These are phyloP conservation scores for Capsicum baccatum DNA, from an alignment of 257 asterid species.

Conservation along the genomic window DNA sequence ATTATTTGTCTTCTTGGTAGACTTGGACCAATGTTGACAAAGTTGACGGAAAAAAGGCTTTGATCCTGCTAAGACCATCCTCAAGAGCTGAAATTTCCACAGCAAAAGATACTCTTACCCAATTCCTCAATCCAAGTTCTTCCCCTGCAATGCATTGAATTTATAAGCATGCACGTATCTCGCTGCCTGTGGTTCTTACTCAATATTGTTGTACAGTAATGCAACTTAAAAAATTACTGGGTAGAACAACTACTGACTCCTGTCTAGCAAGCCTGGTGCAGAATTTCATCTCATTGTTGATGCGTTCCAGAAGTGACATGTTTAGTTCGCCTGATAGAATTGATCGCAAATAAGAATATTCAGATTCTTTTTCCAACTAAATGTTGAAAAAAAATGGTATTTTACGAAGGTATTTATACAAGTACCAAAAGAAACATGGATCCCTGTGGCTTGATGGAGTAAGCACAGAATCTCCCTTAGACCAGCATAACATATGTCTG, in stretches of 20 bases:
- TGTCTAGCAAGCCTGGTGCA: conserved; percentile 63
- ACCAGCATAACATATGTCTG: conserved; percentile 46
- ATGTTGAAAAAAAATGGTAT: not conserved
- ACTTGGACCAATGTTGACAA: not conserved
- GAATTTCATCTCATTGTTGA: conserved; percentile 62
- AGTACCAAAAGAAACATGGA: conserved; percentile 71
- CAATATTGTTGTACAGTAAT: not conserved
- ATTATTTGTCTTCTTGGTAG: not conserved
- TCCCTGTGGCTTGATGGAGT: conserved; percentile 69
- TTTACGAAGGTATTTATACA: not conserved
- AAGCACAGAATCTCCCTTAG: conserved; percentile 53
- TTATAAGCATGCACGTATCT: not conserved
- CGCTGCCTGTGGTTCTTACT: not conserved
- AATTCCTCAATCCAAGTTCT: conserved; percentile 61
- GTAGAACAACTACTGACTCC: conserved; percentile 64
- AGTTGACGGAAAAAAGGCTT: conserved; percentile 41
- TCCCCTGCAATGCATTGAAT: conserved; percentile 48
- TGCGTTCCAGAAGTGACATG: conserved; percentile 47
- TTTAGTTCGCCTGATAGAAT: conserved; percentile 55
- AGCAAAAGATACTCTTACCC: conserved; percentile 68
- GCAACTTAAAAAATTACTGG: conserved; percentile 48
- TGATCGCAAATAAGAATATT: conserved; percentile 4
- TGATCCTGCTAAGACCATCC: conserved; percentile 71
- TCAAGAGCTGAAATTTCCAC: conserved; percentile 53
- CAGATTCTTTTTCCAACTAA: not conserved